A percentile compares a stretch with the other conserved stretches of the same genome.
These are phyloP conservation scores for Nicotiana benthamiana DNA, from an alignment of 257 asterid genomes.

Conservation along the genomic window DNA sequence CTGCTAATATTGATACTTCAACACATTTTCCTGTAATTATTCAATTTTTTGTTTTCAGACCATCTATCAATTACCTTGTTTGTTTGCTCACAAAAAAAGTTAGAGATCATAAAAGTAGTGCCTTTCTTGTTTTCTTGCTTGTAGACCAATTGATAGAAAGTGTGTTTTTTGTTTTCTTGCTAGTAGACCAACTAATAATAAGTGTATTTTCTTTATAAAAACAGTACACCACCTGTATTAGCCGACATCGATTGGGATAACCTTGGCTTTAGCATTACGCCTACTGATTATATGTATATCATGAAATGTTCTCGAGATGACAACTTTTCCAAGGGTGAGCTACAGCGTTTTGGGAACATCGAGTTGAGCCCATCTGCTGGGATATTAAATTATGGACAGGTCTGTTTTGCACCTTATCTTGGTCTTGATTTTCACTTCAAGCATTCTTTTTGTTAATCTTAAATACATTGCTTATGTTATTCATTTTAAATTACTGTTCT, in stretches of 20 bases:
- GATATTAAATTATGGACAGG: conserved; percentile 94
- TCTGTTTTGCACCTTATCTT: conserved; percentile 22
- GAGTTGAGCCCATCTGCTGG: conserved; percentile 95
- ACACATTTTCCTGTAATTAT: background rate
- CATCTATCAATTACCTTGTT: background rate
- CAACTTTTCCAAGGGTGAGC: conserved; percentile 57
- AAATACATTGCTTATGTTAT: background rate
- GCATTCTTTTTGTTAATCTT: background rate
- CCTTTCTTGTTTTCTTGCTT: too few relatives aligned
- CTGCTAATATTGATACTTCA: background rate
- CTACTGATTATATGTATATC: conserved; percentile 85
- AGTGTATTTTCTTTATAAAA: conserved; percentile 24
- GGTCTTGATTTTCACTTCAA: background rate
- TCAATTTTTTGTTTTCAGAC: background rate
- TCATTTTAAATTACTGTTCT: background rate
- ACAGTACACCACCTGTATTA: conserved; percentile 37
- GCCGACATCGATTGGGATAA: conserved; percentile 91
- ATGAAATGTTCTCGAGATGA: conserved; percentile 79
- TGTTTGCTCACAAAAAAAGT: background rate
- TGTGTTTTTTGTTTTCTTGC: background rate
- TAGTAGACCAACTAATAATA: background rate
- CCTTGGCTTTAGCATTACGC: conserved; percentile 64
- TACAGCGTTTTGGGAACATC: conserved; percentile 81
- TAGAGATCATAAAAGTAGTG: too few relatives aligned
- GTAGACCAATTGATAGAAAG: too few relatives aligned